phyloP scores from a whole-genome alignment of 805 yeast genomes.

The Wickerhamomyces tratensis region DNA sequence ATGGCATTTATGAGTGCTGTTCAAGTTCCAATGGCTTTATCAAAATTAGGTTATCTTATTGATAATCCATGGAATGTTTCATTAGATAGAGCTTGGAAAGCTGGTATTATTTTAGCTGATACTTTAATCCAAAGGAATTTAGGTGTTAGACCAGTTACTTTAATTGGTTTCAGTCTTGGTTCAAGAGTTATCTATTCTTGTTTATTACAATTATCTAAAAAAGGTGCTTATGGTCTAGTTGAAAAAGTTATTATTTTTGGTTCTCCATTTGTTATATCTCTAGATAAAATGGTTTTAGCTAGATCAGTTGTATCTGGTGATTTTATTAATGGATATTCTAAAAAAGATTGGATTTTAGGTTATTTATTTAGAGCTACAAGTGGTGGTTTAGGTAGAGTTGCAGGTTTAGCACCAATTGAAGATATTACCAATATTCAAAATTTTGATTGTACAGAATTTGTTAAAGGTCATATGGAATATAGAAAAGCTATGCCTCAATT shows the following conservation, averaged over 20 bases:
- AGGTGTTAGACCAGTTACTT: slow-evolving; percentile 86
- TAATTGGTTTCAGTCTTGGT: slow-evolving; percentile 91
- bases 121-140: slow-evolving; percentile 78
- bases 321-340: slow-evolving; percentile 83
- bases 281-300: slow-evolving; percentile 69
- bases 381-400: slow-evolving; percentile 87
- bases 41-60: slow-evolving; percentile 78
- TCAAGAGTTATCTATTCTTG: slow-evolving; percentile 90
- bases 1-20: slow-evolving; percentile 88
- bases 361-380: slow-evolving; percentile 91
- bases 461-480: slow-evolving; percentile 97
- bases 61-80: slow-evolving; percentile 99
- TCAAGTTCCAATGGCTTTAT: slow-evolving; percentile 84
- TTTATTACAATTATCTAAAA: slow-evolving; percentile 70
- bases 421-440: slow-evolving; percentile 63
- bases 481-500: slow-evolving; percentile 88
- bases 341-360: slow-evolving; percentile 93
- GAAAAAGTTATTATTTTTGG: slow-evolving; percentile 88
- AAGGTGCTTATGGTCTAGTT: slow-evolving; percentile 79
- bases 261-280: slow-evolving; percentile 72
- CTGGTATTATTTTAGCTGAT: slow-evolving; percentile 87
- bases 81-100: slow-evolving; percentile 93
- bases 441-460: slow-evolving; percentile 75
- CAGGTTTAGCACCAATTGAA: slow-evolving; percentile 77
- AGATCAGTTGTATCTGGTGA: slow-evolving; percentile 83